Evolutionary conservation across 108 stramenopile species (phyloP), one percentile per base, ranked within the genome.

Genomic region (Pseudonitzschia multistriata): DNA sequence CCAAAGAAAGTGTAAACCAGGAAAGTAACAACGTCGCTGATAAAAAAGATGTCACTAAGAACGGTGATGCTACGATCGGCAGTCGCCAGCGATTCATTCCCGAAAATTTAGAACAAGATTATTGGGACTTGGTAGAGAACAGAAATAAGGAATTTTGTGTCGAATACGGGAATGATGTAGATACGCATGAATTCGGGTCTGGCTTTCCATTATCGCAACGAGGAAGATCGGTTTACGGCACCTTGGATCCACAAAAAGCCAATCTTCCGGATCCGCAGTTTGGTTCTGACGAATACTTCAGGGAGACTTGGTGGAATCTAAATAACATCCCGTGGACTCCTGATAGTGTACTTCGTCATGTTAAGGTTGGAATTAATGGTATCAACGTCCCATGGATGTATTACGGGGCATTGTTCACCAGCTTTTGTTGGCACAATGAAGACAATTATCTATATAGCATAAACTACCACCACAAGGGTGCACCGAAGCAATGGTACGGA

Each of bases 381-480:
- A 94, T 98, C 53, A 98, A 97, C 70, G 95, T 98, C 39, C 99
- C 99, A 17, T 94, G 93, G 93, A 81, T 92, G 82, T 93, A 99
- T 79, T 90, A 96, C 73, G 98, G 98, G 7, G 86, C 93, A 66
- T 74, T 97, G n/a, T 98, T 97, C 65, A 88, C 89, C 14, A 95
- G 96, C n/a, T 98, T 98, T 78, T 95, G 94, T 67, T 99, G 97
- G 97, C 99, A 99, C 85, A 96, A 92, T 70, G 99, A 99, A 76
- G 99, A 99, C 83, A 97, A 99, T 78, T 97, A 98, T 78, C 83
- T 99, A 52, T 97, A 97, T 73, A 91, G 88, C 54, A 97, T 99
- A 79, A 99, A 99, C 73, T 98, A 98, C 80, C 93, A 96, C 69
- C 97, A 98, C 85, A 79, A 69, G 39, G 99, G 99, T 19, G 96